A percentile compares a stretch with the other conserved stretches of the same genome.
These are phyloP conservation scores for Talaromyces islandicus DNA, from an alignment of 2,329 filamentous ascomycete genomes.

Conservation along the genomic window DNA sequence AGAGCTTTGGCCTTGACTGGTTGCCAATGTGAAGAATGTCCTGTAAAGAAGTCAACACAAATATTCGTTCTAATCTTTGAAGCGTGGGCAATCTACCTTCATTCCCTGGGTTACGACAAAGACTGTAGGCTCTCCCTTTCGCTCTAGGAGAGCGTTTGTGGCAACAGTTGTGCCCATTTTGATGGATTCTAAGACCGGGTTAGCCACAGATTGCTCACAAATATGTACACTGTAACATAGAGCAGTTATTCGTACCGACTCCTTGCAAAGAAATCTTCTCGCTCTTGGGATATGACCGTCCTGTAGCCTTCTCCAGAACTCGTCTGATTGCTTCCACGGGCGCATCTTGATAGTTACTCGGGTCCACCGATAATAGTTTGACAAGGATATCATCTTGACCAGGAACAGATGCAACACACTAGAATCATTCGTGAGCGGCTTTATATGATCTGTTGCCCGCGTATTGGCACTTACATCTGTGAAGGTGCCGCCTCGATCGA, in stretches of 20 bases:
- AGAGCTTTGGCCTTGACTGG: constrained; percentile 82
- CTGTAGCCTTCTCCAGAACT: not conserved
- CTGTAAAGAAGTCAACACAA: constrained; percentile 50
- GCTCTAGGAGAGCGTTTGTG: constrained; percentile 81
- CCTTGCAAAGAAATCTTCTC: not conserved
- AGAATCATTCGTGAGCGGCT: too few species aligned
- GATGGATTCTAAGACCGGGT: not conserved
- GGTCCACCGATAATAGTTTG: constrained; percentile 3
- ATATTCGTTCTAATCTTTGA: not conserved
- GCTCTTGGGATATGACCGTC: not conserved
- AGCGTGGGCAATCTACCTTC: not conserved
- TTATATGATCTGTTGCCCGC: too few species aligned
- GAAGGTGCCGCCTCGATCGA: not conserved
- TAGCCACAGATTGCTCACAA: not conserved
- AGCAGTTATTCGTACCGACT: not conserved
- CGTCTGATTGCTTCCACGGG: constrained; percentile 1
- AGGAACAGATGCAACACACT: constrained; percentile 3
- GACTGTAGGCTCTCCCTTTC: constrained; percentile 82
- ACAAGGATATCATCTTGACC: constrained; percentile 3
- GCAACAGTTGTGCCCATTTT: constrained; percentile 87
- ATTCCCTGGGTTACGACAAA: constrained; percentile 75
- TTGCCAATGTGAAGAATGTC: constrained; percentile 87
- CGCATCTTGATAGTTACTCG: not conserved
- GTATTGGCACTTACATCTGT: constrained; percentile 3
- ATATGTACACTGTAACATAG: too few species aligned